Evolutionary conservation across 306 rosid genomes (phyloP).

Genomic region (Fragaria nilgerrensis): DNA sequence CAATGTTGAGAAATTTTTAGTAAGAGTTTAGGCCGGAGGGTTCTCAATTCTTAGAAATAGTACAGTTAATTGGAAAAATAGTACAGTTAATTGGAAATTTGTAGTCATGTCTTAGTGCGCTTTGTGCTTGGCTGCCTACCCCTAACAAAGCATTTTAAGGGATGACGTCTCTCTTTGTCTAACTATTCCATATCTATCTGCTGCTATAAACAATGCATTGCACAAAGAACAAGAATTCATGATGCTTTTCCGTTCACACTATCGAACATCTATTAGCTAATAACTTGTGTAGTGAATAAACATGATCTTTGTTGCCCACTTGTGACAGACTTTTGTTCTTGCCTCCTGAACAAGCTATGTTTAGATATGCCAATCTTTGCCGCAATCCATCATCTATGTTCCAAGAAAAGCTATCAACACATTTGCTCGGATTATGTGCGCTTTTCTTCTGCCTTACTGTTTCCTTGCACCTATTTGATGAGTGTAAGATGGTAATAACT

Average conservation of each 20-base stretch:
- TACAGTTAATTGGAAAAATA: background rate
- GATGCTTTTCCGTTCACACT: background rate
- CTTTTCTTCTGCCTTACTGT: background rate
- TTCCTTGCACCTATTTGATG: background rate
- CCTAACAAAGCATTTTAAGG: background rate
- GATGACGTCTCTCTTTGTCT: background rate
- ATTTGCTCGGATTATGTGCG: background rate
- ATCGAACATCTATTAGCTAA: background rate
- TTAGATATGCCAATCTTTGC: background rate
- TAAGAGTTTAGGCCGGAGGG: background rate
- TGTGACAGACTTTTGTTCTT: background rate
- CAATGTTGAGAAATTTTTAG: background rate
- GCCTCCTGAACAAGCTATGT: no score
- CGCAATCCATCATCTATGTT: background rate
- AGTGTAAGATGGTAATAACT: conserved; percentile 17
- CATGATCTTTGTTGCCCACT: background rate
- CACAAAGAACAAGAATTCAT: background rate
- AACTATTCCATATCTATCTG: background rate
- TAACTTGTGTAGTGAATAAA: background rate
- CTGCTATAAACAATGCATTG: conserved; percentile 4
- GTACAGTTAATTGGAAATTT: background rate
- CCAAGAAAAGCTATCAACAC: background rate
- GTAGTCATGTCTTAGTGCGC: background rate
- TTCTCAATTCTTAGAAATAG: background rate
- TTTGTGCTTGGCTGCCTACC: background rate